Evolutionary conservation across 2,329 filamentous ascomycete species (phyloP).

Genomic region (Colletotrichum orbiculare): DNA sequence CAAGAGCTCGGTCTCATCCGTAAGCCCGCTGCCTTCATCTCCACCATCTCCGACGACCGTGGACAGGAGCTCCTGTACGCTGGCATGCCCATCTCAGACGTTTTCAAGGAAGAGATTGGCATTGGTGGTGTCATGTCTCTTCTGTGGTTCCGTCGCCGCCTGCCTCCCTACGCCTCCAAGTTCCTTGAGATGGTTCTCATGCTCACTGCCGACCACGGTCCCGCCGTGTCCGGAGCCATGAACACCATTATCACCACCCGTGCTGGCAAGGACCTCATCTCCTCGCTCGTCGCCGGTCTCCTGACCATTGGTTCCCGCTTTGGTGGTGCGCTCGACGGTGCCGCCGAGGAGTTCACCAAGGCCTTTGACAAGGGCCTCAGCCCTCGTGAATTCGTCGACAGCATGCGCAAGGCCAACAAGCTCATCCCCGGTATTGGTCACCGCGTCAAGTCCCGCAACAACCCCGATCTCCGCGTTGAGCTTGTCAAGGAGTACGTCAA

Average conservation of each 20-base stretch:
- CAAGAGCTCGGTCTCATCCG: conserved; percentile 99
- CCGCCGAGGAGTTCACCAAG: conserved; percentile 97
- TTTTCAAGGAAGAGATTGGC: conserved; percentile 98
- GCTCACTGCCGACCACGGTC: conserved; percentile 99
- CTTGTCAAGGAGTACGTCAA: conserved; percentile 99
- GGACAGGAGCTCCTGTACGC: conserved; percentile 98
- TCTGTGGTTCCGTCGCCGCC: conserved; percentile 98
- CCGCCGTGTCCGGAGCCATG: conserved; percentile 99
- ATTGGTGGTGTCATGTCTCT: conserved; percentile 99
- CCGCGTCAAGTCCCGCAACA: conserved; percentile 99
- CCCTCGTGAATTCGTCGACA: conserved; percentile 98
- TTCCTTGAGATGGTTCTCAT: conserved; percentile 99
- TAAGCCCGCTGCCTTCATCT: conserved; percentile 99
- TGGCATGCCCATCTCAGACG: conserved; percentile 99
- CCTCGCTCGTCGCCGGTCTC: conserved; percentile 93
- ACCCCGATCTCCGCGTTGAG: conserved; percentile 99
- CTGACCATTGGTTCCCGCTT: conserved; percentile 98
- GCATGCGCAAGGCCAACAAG: conserved; percentile 99
- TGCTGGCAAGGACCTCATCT: conserved; percentile 99
- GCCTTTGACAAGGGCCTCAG: conserved; percentile 98
- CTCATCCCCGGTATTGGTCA: conserved; percentile 99
- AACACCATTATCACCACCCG: conserved; percentile 99
- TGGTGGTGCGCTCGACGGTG: conserved; percentile 97
- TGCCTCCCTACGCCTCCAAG: conserved; percentile 95
- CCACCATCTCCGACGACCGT: conserved; percentile 99